These are phyloP conservation scores for Macroventuria anomochaeta DNA, from an alignment of 2,329 filamentous ascomycete genomes.

Conservation along the genomic window DNA sequence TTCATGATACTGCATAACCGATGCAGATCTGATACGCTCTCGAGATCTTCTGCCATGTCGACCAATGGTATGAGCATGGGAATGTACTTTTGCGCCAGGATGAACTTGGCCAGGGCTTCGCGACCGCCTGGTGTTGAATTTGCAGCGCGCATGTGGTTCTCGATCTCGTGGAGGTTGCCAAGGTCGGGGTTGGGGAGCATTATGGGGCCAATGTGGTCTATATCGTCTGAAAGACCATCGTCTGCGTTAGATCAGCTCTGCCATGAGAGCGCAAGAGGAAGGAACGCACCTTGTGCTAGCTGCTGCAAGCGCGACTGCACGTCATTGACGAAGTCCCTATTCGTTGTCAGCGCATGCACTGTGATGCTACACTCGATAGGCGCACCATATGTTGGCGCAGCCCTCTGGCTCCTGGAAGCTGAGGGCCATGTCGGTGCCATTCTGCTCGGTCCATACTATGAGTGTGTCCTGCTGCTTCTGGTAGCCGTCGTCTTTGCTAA, in stretches of 20 bases:
- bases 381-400: constrained; percentile 87
- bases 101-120: constrained; percentile 85
- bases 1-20: constrained; percentile 98
- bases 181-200: constrained; percentile 80
- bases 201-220: constrained; percentile 73
- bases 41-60: constrained; percentile 86
- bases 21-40: constrained; percentile 85
- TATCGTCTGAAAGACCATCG: constrained; percentile 87
- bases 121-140: constrained; percentile 77
- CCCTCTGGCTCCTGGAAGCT: constrained; percentile 98
- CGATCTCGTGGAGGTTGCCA: constrained; percentile 83
- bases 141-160: constrained; percentile 80
- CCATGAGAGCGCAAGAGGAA: not conserved
- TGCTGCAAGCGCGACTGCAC: constrained; percentile 78
- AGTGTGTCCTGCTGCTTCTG: constrained; percentile 99
- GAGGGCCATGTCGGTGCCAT: constrained; percentile 92
- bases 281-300: constrained; percentile 65
- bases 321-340: constrained; percentile 87
- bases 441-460: constrained; percentile 96
- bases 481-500: constrained; percentile 93
- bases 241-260: constrained; percentile 58
- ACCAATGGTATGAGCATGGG: constrained; percentile 85
- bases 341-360: constrained; percentile 21
- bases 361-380: not conserved
- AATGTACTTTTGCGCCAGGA: constrained; percentile 87